phyloP scores from a whole-genome alignment of 805 yeast genomes.

The Ogataea zsoltii region DNA sequence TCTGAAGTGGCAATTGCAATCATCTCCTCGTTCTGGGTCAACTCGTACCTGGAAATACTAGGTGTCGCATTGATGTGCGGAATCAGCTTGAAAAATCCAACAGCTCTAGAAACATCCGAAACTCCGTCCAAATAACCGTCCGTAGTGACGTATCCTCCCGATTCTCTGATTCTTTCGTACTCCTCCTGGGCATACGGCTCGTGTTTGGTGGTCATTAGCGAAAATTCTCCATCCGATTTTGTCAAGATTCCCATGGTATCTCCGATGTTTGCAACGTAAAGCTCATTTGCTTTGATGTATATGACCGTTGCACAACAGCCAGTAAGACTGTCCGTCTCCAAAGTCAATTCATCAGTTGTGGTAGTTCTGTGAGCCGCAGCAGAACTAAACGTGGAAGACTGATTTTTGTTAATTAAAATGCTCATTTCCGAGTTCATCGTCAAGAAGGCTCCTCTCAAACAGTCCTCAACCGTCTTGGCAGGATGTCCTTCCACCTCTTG shows the following conservation, averaged over 20 bases:
- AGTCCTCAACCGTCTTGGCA: slow-evolving; percentile 61
- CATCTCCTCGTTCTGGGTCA: slow-evolving; percentile 77
- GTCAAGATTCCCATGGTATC: slow-evolving; percentile 83
- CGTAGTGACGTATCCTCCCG: slow-evolving; percentile 88
- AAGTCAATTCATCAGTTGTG: slow-evolving; percentile 49
- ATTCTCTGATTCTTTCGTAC: slow-evolving; percentile 82
- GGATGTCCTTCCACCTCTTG: slow-evolving; percentile 40
- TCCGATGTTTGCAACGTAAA: slow-evolving; percentile 88
- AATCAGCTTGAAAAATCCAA: slow-evolving; percentile 81
- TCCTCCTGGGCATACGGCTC: slow-evolving; percentile 79
- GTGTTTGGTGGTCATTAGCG: slow-evolving; percentile 73
- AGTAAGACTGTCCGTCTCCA: slow-evolving; percentile 68
- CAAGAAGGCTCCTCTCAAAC: slow-evolving; percentile 79
- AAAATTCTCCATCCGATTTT: slow-evolving; percentile 76
- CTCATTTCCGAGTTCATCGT: slow-evolving; percentile 81
- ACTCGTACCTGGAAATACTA: slow-evolving; percentile 59
- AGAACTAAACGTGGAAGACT: slow-evolving; percentile 41
- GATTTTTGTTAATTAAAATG: slow-evolving; percentile 49
- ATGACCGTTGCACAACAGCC: slow-evolving; percentile 87
- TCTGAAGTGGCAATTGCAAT: slow-evolving; percentile 80
- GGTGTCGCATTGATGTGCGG: slow-evolving; percentile 93
- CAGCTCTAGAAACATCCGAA: slow-evolving; percentile 82
- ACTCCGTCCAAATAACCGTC: slow-evolving; percentile 85
- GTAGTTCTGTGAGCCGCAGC: slow-evolving; percentile 55
- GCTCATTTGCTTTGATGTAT: slow-evolving; percentile 66